Evolutionary conservation across 441 rosid species (phyloP).

Genomic region (Populus hybrid): DNA sequence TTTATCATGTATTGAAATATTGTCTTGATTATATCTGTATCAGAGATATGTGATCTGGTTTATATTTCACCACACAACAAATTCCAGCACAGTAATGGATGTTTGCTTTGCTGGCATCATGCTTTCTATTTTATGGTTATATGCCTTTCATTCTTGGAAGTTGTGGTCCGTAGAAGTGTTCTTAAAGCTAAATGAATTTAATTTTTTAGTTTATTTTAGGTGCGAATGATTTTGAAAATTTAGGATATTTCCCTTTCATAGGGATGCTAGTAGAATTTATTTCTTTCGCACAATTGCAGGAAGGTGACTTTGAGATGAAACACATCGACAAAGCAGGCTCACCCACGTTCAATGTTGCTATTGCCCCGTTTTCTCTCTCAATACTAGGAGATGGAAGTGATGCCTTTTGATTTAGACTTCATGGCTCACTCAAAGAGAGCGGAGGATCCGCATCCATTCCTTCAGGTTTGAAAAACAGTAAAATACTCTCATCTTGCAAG

Average conservation of each 20-base stretch:
- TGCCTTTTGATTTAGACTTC: slow-evolving; percentile 24
- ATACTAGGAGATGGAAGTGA: slow-evolving; percentile 49
- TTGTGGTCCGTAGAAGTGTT: neutral
- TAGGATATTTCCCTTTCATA: neutral
- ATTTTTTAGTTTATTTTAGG: neutral
- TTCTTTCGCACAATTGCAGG: slow-evolving; percentile 35
- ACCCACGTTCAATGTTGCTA: slow-evolving; percentile 51
- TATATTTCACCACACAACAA: neutral
- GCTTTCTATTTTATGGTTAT: neutral
- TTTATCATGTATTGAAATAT: neutral
- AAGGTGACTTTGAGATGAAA: slow-evolving; percentile 82
- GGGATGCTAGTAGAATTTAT: neutral
- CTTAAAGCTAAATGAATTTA: neutral
- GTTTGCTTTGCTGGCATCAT: too few species aligned
- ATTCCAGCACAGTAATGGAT: neutral
- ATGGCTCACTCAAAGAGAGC: neutral
- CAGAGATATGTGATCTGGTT: neutral
- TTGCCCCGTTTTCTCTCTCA: slow-evolving; percentile 65
- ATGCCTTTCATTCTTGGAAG: neutral
- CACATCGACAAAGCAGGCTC: slow-evolving; percentile 52
- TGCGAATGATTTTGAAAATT: neutral
- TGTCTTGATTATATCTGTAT: neutral
- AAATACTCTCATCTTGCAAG: slow-evolving; percentile 2
- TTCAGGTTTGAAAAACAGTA: slow-evolving; percentile 11
- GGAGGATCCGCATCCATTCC: neutral